Base-by-base conservation (phyloP, 2,329 filamentous ascomycete genomes). In the Monosporascus sp. region DNA sequence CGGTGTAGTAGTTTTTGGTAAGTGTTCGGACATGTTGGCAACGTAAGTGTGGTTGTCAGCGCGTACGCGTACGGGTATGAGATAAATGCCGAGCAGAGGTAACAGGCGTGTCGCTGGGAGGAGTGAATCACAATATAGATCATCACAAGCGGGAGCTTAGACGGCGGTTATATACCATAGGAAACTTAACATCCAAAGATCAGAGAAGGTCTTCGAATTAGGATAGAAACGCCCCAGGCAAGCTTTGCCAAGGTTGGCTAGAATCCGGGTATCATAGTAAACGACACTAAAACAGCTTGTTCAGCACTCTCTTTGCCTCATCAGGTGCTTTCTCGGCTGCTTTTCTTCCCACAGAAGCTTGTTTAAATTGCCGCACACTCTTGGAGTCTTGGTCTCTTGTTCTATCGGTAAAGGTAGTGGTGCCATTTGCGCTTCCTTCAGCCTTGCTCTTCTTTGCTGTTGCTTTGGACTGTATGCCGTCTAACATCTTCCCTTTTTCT, bases 401-500 rank as follows among this genome's bases (percentile, higher is more conserved):
- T 14, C 50, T 39, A 3, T 4, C 36, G 22, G 47, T 2, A 24
- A 49, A 34, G 3, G 22, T 22, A 20, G 31, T 31, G 22, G 25
- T 25, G n/a, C 57, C 49, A 45, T 50, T 39, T 51, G 55, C 44
- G n/a, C 47, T 50, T 36, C 46, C 57, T 45, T 57, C 51, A 7
- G 60, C 57, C 50, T 52, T 70, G 57, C 59, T 68, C 58, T 65
- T 71, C 70, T 74, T 78, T 44, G 70, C 75, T 50, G 76, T 76
- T 60, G 73, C 77, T 67, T 84, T 85, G 52, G 74, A 76, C 65
- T 85, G 82, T 70, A 92, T 91, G 9, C 84, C 84, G 49, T 89
- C 84, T 59, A 90, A 68, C 79, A 90, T 87, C 81, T 92, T 93
- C 49, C 84, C 86, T 65, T 78, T 82, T 76, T 94, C 89, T 53